Evolutionary conservation across 2,329 filamentous ascomycete species (phyloP).

Genomic region (Trichoderma polysporum): DNA sequence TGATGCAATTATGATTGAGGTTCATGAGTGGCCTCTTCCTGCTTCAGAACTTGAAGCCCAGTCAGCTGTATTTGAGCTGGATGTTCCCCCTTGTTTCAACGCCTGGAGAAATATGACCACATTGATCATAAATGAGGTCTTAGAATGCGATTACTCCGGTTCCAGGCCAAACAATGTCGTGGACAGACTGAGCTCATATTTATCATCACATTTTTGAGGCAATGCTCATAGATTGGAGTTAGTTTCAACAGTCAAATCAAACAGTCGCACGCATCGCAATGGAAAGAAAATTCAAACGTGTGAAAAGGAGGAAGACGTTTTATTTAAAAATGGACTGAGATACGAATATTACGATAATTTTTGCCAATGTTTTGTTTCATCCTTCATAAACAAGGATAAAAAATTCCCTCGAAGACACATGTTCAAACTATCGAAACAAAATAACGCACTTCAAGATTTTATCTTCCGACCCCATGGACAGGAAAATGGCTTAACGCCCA

Average conservation of each 20-base stretch:
- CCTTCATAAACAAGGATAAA: too few species aligned
- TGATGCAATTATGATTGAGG: conserved; percentile 44
- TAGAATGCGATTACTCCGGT: too few species aligned
- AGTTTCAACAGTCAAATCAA: background rate
- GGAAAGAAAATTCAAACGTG: background rate
- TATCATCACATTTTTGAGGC: background rate
- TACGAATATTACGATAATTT: background rate
- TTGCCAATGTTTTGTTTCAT: background rate
- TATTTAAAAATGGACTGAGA: background rate
- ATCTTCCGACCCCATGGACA: conserved; percentile 32
- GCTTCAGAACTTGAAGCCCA: conserved; percentile 30
- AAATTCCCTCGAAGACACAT: conserved; percentile 39
- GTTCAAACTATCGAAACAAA: conserved; percentile 39
- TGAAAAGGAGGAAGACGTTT: background rate
- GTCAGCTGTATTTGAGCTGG: conserved; percentile 54
- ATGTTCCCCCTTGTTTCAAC: conserved; percentile 33
- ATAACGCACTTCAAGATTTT: conserved; percentile 40
- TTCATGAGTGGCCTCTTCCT: conserved; percentile 59
- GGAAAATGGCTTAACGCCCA: conserved; percentile 39
- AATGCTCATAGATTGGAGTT: background rate
- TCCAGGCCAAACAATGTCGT: too few species aligned
- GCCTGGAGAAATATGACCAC: background rate
- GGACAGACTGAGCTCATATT: background rate
- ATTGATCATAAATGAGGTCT: background rate
- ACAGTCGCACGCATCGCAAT: background rate